Evolutionary conservation across 1,284 basidiomycete genomes (phyloP), one percentile per base, ranked within the genome.

Genomic region (Porodaedalea pini): DNA sequence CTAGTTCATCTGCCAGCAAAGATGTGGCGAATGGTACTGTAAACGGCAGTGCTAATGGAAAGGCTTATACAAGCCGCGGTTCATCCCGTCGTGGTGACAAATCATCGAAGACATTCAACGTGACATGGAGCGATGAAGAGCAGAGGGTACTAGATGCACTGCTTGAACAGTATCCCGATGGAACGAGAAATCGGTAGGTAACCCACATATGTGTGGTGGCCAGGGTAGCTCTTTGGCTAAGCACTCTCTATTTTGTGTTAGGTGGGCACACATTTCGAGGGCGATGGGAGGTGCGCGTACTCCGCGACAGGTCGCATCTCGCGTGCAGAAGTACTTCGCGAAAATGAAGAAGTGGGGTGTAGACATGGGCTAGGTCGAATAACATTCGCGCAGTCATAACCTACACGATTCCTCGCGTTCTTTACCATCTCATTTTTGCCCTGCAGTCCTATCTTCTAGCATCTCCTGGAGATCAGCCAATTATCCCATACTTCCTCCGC

Each of bases 271-370:
- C 69, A 91, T 91, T 51, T 90, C 88, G 11, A 73, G 78, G 51
- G 88, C 86, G 19, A 91, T 91, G 89, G 75, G 82, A 56, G 88
- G 88, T 1, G 74, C 75, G 49, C 74, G 88, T 54, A 90, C 88
- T 2, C 82, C 89, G 6, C 73, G 88, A 59, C 89, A 91, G 70
- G 89, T 91, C n/a, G 87, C 88, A 25, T 90, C 86, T 71, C 79
- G 89, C 19, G 89, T 91, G 51, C 89, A 91, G 65, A 91, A 91
- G 70, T 91, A 90, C 70, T 86, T 88, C 67, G 86, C 88, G 67
- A 91, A 90, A 73, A 68, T 91, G 68, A 89, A 85, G 70, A 78
- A 80, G 63, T 89, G 83, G 68, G 88, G 88, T 29, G 66, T 81
- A 17, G 71, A 74, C 17, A 39, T 59, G 47, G 25, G n/a, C 25